Conservation (phyloP, 257 asterid genomes). For the Nicotiana paniculata region DNA sequence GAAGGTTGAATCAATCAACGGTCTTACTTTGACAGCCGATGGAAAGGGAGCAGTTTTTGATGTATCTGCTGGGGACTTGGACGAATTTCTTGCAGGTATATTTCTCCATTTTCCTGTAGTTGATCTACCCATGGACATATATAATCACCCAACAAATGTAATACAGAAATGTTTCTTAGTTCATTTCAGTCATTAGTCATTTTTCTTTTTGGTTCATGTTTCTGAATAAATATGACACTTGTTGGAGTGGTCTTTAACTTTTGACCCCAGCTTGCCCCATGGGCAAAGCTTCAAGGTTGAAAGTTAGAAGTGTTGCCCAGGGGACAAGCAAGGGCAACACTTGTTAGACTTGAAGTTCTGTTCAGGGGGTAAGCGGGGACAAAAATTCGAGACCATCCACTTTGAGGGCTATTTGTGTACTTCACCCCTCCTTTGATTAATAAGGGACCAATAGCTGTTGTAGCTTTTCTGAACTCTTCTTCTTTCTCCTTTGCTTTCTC, state of each 20-base stretch:
- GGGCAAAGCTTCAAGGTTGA: no score
- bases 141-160: not conserved
- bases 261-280: no score
- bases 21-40: constrained; percentile 82
- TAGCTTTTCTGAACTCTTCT: not conserved
- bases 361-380: no score
- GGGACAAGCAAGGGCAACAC: no score
- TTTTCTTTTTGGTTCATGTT: not conserved
- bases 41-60: constrained; percentile 93
- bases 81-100: constrained; percentile 61
- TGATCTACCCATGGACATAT: not conserved
- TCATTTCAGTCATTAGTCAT: not conserved
- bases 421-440: not conserved
- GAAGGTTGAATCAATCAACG: constrained; percentile 81
- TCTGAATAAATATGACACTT: no score
- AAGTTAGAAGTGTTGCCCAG: no score
- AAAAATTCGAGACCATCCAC: no score
- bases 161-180: not conserved
- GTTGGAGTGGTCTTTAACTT: no score
- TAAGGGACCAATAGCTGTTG: not conserved
- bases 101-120: constrained; percentile 1
- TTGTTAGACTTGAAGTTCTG: no score
- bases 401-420: no score
- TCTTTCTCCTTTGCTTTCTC: not conserved
- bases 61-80: constrained; percentile 62